Conservation (phyloP, 345 rosid species). For the Bruguiera parviflora region DNA sequence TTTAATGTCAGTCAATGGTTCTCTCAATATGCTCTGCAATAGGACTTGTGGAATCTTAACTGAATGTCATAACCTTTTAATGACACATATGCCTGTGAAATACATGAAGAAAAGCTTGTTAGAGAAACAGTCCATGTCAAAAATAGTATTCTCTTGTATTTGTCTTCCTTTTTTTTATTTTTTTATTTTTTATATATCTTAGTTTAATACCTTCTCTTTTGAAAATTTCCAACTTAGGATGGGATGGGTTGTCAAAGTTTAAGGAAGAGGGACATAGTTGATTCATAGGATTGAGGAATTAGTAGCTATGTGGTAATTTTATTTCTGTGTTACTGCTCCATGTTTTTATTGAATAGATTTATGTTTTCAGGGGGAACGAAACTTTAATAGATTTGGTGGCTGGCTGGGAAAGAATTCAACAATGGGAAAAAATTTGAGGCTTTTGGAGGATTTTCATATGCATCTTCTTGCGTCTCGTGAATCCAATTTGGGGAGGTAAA, state of each 20-base stretch:
- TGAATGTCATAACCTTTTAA: not conserved
- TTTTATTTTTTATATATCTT: too few species aligned
- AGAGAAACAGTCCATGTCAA: too few species aligned
- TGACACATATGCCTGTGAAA: not conserved
- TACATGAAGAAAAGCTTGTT: too few species aligned
- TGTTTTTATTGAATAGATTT: constrained; percentile 5
- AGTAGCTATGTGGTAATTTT: not conserved
- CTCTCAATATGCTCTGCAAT: too few species aligned
- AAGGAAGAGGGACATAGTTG: not conserved
- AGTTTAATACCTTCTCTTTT: too few species aligned
- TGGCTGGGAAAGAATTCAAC: constrained; percentile 98
- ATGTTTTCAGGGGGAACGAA: constrained; percentile 78
- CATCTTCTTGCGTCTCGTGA: constrained; percentile 94
- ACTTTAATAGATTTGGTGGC: constrained; percentile 93
- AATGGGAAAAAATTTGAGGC: constrained; percentile 71
- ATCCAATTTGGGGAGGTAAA: constrained; percentile 76
- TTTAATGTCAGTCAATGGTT: not conserved
- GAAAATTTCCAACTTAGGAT: too few species aligned
- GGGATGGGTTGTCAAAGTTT: too few species aligned
- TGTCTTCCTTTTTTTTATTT: too few species aligned
- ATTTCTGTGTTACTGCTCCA: not conserved
- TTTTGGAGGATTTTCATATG: constrained; percentile 86
- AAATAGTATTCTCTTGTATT: too few species aligned
- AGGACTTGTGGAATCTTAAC: too few species aligned
- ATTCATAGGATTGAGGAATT: not conserved